Conservation (phyloP, 768 basidiomycete genomes). For the Albatrellus ellisii region DNA sequence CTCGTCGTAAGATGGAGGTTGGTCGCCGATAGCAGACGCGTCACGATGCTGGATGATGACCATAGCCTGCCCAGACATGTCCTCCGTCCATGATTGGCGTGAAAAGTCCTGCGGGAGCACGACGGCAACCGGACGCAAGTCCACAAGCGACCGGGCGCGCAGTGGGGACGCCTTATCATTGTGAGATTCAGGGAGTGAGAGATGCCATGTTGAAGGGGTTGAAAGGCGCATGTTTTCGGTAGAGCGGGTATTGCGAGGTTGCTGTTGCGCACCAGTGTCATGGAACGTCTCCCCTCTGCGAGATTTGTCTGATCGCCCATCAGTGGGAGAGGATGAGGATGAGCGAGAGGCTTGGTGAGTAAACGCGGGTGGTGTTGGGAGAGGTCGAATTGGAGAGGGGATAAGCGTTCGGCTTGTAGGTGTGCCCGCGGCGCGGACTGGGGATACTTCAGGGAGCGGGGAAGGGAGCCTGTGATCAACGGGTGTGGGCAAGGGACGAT, state of each 20-base stretch:
- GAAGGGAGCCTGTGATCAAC: neutral
- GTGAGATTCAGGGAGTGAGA: no score
- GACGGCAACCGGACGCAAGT: neutral
- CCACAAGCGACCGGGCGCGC: neutral
- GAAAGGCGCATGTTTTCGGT: neutral
- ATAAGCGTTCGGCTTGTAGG: neutral
- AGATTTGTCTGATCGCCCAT: no score
- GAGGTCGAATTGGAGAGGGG: neutral
- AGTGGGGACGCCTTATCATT: neutral
- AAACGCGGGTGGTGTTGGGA: neutral
- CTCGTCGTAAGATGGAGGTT: neutral
- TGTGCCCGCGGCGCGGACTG: no score
- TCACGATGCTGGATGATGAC: slow-evolving; percentile 1
- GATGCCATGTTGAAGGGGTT: no score
- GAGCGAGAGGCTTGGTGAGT: neutral
- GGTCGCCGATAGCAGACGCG: neutral
- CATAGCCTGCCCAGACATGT: neutral
- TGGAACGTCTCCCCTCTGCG: no score
- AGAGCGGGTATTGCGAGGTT: neutral
- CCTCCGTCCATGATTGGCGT: neutral
- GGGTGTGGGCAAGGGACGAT: neutral
- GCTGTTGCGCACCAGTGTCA: no score
- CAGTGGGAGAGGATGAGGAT: neutral
- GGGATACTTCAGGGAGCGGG: neutral
- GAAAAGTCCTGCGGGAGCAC: neutral